phyloP scores from a whole-genome alignment of 2,329 filamentous ascomycete genomes.

The Botrytis tulipae region DNA sequence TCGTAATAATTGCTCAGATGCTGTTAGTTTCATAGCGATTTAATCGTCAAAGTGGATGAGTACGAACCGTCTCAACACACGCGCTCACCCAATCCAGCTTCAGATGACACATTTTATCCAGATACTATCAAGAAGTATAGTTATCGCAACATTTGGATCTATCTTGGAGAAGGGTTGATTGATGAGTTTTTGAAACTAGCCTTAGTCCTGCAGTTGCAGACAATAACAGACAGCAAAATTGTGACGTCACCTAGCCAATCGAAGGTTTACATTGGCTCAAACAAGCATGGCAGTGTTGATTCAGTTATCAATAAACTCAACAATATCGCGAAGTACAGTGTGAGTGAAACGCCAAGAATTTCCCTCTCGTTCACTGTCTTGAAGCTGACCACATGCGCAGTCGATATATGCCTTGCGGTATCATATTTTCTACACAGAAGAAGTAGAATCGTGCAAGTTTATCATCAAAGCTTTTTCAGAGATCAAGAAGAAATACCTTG shows the following conservation, averaged over 20 bases:
- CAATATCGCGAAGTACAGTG: slow-evolving; percentile 31
- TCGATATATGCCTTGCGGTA: neutral
- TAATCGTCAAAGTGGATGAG: slow-evolving; percentile 13
- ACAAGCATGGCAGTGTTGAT: slow-evolving; percentile 21
- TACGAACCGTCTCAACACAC: slow-evolving; percentile 7
- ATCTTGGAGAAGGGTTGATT: neutral
- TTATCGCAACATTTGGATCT: slow-evolving; percentile 2
- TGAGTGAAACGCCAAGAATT: slow-evolving; percentile 20
- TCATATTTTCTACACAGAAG: slow-evolving; percentile 35
- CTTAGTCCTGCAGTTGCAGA: slow-evolving; percentile 18
- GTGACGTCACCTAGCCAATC: slow-evolving; percentile 23
- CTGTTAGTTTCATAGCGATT: slow-evolving; percentile 9
- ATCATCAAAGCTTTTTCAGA: slow-evolving; percentile 26
- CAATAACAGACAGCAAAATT: slow-evolving; percentile 30
- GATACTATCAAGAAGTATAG: neutral
- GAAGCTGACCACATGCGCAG: slow-evolving; percentile 6
- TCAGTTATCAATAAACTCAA: slow-evolving; percentile 31
- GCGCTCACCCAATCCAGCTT: slow-evolving; percentile 21
- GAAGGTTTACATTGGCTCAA: slow-evolving; percentile 28
- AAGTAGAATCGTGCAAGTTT: slow-evolving; percentile 25
- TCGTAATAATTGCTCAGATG: neutral
- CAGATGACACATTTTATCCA: slow-evolving; percentile 19
- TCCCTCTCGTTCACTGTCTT: neutral
- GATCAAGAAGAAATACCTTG: slow-evolving; percentile 30
- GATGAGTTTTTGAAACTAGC: neutral